Conservation (phyloP, 1,284 basidiomycete genomes). For the Moesziomyces sp. region DNA sequence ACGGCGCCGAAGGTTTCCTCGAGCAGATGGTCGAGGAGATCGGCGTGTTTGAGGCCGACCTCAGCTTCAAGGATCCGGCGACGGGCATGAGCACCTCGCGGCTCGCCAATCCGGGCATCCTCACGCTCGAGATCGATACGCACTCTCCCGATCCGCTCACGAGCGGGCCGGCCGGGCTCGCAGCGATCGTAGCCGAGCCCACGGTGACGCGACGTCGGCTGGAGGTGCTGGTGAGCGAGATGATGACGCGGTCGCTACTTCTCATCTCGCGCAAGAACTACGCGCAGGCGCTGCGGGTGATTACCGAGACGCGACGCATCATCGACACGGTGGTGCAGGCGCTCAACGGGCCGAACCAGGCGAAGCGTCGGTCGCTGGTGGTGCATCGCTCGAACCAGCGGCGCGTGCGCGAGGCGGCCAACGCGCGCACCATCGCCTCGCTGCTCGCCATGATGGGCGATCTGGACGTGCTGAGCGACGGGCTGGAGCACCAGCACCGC, state of each 20-base stretch:
- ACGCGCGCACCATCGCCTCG: conserved; percentile 49
- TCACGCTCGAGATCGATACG: conserved; percentile 61
- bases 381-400: conserved; percentile 41
- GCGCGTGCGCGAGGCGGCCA: conserved; percentile 48
- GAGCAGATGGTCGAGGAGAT: conserved; percentile 61
- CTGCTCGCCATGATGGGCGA: conserved; percentile 62
- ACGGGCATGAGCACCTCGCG: conserved; percentile 42
- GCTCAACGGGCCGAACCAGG: conserved; percentile 40
- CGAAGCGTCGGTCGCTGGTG: conserved; percentile 23
- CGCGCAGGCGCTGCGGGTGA: conserved; percentile 53
- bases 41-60: conserved; percentile 60
- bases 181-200: conserved; percentile 56
- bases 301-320: conserved; percentile 60
- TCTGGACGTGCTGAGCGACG: conserved; percentile 56
- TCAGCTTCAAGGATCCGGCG: conserved; percentile 55
- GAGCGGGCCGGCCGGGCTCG: conserved; percentile 42
- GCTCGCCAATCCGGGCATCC: conserved; percentile 45
- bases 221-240: conserved; percentile 60
- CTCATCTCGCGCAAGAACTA: conserved; percentile 60
- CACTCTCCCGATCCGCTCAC: conserved; percentile 53
- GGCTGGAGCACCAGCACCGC: conserved; percentile 49
- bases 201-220: conserved; percentile 58
- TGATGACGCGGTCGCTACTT: conserved; percentile 62
- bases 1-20: conserved; percentile 38
- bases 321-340: conserved; percentile 61